Evolutionary conservation across 2,329 filamentous ascomycete species (phyloP), one percentile per base, ranked within the genome.

Genomic region (Cryphonectria japonica): DNA sequence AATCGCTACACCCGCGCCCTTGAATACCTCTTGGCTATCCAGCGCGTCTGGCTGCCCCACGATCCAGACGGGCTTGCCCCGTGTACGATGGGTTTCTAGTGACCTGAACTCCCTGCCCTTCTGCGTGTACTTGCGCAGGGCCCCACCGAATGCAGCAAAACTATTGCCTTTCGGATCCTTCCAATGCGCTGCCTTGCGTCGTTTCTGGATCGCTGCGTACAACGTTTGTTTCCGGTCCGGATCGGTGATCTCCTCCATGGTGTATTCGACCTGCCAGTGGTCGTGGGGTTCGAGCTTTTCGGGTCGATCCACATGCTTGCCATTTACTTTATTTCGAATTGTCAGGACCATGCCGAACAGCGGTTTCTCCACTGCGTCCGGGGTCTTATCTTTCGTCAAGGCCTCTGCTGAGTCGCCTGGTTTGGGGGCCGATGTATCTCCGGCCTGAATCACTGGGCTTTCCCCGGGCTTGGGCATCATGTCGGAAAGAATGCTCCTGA

Each of bases 191-290:
- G 82, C 82, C 62, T 80, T 81, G 16, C 93, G 87, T 22, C 92
- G 85, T 3, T 76, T 79, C 78, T 89, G 88, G 71, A 89, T 83
- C 66, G 85, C 82, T 1, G 77, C 59, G 78, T 94, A 94, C 34
- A 92, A 79, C 0, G 69, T 79, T 72, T 79, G 80, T 1, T 87
- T 88, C 13, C 83, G 81, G 0, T 78, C 73, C 2, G 61, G 74
- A 9, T 69, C 3, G 0, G 80, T 67, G 1, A 94, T 83, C 74
- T 95, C 92, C 62, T 87, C 85, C 64, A 98, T 82, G 50, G 90
- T 86, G 80, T 97, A 98, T 75, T 96, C 89, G n/a, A 98, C 83
- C 0, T 82, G 79, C 95, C 95, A 98, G 77, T 74, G 89, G 71
- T 78, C 79, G 7, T 13, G 29, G 19, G 76, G 43, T 0, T 67